phyloP scores from a whole-genome alignment of 495 filamentous ascomycete species.

The Cenococcum geophilum region DNA sequence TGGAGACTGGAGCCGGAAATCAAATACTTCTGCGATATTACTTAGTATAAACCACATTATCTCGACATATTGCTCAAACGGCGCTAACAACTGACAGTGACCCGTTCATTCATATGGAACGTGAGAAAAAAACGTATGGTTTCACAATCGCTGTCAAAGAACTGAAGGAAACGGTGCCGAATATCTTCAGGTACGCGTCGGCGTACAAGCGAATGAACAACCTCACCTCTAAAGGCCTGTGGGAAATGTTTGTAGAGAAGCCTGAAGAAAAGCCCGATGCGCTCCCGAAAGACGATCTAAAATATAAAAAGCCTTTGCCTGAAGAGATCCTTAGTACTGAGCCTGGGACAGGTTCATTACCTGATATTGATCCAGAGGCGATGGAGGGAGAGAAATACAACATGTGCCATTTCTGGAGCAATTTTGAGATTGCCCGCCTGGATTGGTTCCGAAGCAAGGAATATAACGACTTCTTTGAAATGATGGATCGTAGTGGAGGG shows the following conservation, averaged over 20 bases:
- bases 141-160: conserved; percentile 99
- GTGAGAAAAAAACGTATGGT: conserved; percentile 93
- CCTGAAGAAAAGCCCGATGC: conserved; percentile 49
- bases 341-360: conserved; percentile 61
- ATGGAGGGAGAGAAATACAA: conserved; percentile 99
- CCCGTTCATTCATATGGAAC: conserved; percentile 89
- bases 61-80: not conserved
- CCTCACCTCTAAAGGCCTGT: conserved; percentile 82
- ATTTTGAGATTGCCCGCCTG: conserved; percentile 95
- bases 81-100: conserved; percentile 55
- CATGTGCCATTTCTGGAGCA: conserved; percentile 99
- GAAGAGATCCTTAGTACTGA: conserved; percentile 78
- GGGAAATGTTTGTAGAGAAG: conserved; percentile 96
- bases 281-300: conserved; percentile 53
- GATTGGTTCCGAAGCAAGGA: conserved; percentile 94
- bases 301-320: conserved; percentile 66
- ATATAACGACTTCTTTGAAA: conserved; percentile 97
- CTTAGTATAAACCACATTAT: conserved; percentile 63
- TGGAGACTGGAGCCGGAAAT: conserved; percentile 99
- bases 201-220: conserved; percentile 94
- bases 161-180: conserved; percentile 94
- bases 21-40: conserved; percentile 99
- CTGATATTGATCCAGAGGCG: conserved; percentile 80
- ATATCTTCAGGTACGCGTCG: conserved; percentile 99
- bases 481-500: conserved; percentile 96